Percentiles rank a stretch among this genome's conserved stretches.
phyloP scores from a whole-genome alignment of 352 stramenopile species.

The Phytophthora litchii region DNA sequence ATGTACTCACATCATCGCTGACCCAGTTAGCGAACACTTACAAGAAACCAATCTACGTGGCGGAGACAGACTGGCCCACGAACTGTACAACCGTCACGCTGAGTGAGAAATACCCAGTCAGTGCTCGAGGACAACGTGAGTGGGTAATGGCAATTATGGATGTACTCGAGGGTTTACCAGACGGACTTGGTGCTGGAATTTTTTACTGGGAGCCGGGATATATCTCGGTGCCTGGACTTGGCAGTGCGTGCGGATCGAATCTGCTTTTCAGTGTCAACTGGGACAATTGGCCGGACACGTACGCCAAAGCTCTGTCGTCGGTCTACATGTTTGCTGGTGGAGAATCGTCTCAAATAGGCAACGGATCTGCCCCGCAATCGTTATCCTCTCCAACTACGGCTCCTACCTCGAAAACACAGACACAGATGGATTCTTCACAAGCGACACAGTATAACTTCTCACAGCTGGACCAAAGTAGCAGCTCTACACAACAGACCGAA shows the following conservation, averaged over 20 bases:
- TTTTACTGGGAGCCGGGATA: conserved; percentile 48
- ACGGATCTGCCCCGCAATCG: conserved; percentile 1
- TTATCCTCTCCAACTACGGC: not conserved
- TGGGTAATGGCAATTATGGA: conserved; percentile 36
- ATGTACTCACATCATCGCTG: conserved; percentile 32
- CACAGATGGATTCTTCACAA: not conserved
- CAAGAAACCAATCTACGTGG: conserved; percentile 38
- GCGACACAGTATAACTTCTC: conserved; percentile 9
- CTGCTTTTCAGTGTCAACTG: conserved; percentile 43
- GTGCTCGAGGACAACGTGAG: conserved; percentile 28
- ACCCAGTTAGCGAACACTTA: conserved; percentile 35
- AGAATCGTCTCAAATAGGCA: not conserved
- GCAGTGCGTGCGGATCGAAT: conserved; percentile 34
- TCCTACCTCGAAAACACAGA: not conserved
- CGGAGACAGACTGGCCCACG: conserved; percentile 41
- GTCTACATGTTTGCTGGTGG: conserved; percentile 29
- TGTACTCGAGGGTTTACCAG: conserved; percentile 30
- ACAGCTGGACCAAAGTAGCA: conserved; percentile 6
- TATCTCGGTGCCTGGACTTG: conserved; percentile 30
- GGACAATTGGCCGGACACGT: conserved; percentile 26
- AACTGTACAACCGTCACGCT: conserved; percentile 33
- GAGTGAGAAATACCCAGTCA: conserved; percentile 31
- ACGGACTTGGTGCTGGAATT: conserved; percentile 32
- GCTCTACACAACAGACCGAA: not conserved
- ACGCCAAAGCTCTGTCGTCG: conserved; percentile 33